Evolutionary conservation across 257 asterid species (phyloP).

Genomic region (Plantago elongata): DNA sequence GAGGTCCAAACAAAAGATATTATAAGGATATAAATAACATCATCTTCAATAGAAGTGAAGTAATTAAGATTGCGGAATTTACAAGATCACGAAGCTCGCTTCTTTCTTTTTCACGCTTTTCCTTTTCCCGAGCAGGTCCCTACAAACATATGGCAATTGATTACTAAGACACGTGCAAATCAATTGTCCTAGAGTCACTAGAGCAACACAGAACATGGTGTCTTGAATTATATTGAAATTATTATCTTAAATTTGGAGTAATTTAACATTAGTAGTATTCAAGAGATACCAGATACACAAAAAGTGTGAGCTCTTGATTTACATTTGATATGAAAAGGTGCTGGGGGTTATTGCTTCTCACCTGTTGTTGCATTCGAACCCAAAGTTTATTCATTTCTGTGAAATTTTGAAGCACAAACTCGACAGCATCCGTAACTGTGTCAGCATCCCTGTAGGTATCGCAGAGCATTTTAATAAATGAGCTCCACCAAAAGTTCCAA

Average conservation of each 20-base stretch:
- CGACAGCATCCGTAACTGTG: conserved; percentile 83
- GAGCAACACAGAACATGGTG: no score
- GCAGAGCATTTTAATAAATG: conserved; percentile 19
- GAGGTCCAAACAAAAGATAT: conserved; percentile 21
- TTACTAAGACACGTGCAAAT: conserved; percentile 39
- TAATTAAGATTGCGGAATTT: conserved; percentile 26
- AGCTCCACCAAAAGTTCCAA: conserved; percentile 16
- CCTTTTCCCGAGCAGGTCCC: conserved; percentile 97
- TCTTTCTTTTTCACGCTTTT: conserved; percentile 95
- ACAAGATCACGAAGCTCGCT: conserved; percentile 99
- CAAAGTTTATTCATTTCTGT: conserved; percentile 99
- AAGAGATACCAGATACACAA: not conserved
- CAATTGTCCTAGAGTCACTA: conserved; percentile 13
- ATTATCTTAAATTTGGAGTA: no score
- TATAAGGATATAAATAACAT: conserved; percentile 27
- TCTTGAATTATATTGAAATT: no score
- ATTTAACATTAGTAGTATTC: no score
- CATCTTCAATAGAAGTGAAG: conserved; percentile 17
- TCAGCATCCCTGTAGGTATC: conserved; percentile 74
- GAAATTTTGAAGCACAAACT: conserved; percentile 97
- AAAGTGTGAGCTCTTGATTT: conserved; percentile 32
- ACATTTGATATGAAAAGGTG: conserved; percentile 34
- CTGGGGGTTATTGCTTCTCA: conserved; percentile 37
- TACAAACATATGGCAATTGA: conserved; percentile 38
- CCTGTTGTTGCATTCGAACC: conserved; percentile 99